These are phyloP conservation scores for Garcia nutans DNA, from an alignment of 345 rosid species.

Conservation along the genomic window DNA sequence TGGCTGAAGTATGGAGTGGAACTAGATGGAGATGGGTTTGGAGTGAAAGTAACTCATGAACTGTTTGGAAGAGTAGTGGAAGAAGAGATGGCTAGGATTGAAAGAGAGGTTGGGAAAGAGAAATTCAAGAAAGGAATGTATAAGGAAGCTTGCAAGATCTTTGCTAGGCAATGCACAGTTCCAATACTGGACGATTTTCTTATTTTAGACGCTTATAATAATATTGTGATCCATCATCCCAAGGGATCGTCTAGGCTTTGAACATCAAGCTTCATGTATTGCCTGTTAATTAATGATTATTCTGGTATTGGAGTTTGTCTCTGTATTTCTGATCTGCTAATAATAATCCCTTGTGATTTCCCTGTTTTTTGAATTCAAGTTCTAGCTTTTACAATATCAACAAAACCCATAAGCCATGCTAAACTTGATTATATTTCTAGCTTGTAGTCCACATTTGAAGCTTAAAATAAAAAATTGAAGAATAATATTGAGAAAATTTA, in stretches of 20 bases:
- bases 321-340: neutral
- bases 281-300: neutral
- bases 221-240: slow-evolving; percentile 63
- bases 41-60: slow-evolving; percentile 59
- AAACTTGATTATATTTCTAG: no score
- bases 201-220: slow-evolving; percentile 70
- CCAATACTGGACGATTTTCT: slow-evolving; percentile 69
- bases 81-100: slow-evolving; percentile 85
- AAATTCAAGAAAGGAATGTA: slow-evolving; percentile 72
- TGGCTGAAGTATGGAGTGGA: slow-evolving; percentile 85
- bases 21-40: slow-evolving; percentile 71
- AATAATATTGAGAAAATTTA: no score
- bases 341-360: neutral
- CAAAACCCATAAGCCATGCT: no score
- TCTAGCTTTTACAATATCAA: neutral
- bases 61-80: slow-evolving; percentile 81
- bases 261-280: neutral
- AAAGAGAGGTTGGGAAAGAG: slow-evolving; percentile 78
- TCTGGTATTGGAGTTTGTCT: neutral
- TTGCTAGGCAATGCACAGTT: slow-evolving; percentile 68
- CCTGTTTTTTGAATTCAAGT: neutral
- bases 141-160: slow-evolving; percentile 72
- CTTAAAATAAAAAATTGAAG: no score
- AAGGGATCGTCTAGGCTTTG: slow-evolving; percentile 51
- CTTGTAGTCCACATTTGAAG: no score